Evolutionary conservation across 2,329 filamentous ascomycete genomes (phyloP), one percentile per base, ranked within the genome.

Genomic region (Trichoderma pleuroti): DNA sequence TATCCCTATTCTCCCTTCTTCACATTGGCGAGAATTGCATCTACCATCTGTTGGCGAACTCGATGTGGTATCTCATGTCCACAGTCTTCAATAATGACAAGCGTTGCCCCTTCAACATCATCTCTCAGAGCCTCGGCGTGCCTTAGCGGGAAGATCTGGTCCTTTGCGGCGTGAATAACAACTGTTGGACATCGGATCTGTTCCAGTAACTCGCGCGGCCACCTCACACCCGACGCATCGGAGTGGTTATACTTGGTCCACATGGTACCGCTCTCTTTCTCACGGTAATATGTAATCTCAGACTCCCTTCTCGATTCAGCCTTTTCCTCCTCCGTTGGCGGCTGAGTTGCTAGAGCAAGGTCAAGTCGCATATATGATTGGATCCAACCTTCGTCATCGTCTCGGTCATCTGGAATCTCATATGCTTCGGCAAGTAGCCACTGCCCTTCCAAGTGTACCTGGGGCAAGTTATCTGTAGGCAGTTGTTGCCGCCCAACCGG

Each of bases 171-270:
- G 14, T 63, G 61, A 21, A 63, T 49, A 18, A 63, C 39, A 32
- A 63, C 61, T 4, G 61, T 63, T 2, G 61, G 61, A 14, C 61
- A 63, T 32, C 39, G 61, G 9, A 63, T 32, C 14, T 63, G 36
- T 7, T 49, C 34, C 4, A 63, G 39, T 42, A 63, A 16, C 21
- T 63, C 61, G 39, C 61, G 61, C 18, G 61, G 61, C 61, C 61
- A 63, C 18, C 61, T 63, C 39, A 49, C 36, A 10, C 61, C 61
- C 8, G 61, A 63, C 7, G 61, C 61, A 30, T 63, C 61, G 32
- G 61, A 63, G 28, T 63, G 61, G 30, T 63, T 63, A n/a, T 63
- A 63, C 39, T 49, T 63, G 39, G 61, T 63, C 61, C 61, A 63
- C 39, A 63, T 49, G 1, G 61, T 63, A 24, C 61, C 61, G 18